A percentile compares a stretch with the other conserved stretches of the same genome.
These are phyloP conservation scores for Xylaria hypoxylon DNA, from an alignment of 2,329 filamentous ascomycete species.

Conservation along the genomic window DNA sequence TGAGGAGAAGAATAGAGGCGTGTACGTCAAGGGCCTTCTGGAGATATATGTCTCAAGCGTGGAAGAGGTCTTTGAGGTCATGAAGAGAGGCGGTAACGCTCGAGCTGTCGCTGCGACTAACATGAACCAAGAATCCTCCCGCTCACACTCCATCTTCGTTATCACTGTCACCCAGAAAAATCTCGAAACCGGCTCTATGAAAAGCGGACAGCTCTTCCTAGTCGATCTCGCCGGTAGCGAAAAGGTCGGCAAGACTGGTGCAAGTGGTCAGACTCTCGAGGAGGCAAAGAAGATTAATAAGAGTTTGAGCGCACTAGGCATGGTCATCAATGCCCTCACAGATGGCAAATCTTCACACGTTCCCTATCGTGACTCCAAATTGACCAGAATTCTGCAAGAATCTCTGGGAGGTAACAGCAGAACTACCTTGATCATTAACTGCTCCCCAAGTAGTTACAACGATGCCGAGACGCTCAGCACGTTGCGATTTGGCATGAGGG, in stretches of 20 bases:
- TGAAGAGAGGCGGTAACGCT: constrained; percentile 90
- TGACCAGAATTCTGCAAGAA: constrained; percentile 97
- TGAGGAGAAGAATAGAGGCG: constrained; percentile 94
- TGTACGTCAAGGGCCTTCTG: constrained; percentile 94
- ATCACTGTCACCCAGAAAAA: constrained; percentile 98
- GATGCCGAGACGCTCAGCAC: constrained; percentile 94
- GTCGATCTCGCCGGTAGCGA: constrained; percentile 98
- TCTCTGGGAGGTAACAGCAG: constrained; percentile 96
- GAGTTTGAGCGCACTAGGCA: constrained; percentile 95
- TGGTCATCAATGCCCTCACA: constrained; percentile 98
- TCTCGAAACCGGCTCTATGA: constrained; percentile 92
- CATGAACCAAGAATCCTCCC: constrained; percentile 99
- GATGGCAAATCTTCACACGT: constrained; percentile 97
- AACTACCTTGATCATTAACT: constrained; percentile 99
- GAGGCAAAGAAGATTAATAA: constrained; percentile 99
- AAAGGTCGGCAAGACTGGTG: constrained; percentile 98
- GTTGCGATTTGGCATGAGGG: constrained; percentile 91
- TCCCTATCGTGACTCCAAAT: constrained; percentile 96
- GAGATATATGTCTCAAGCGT: constrained; percentile 97
- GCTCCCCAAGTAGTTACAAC: constrained; percentile 98
- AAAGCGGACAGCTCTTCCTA: constrained; percentile 95
- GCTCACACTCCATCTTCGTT: constrained; percentile 98
- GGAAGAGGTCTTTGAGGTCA: constrained; percentile 95
- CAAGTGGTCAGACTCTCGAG: constrained; percentile 95
- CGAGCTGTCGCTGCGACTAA: constrained; percentile 96